Percentiles rank a stretch among this genome's conserved stretches.
Conservation (phyloP, 1,139 yeast genomes). For the Saccharomycopsis hybrid region DNA sequence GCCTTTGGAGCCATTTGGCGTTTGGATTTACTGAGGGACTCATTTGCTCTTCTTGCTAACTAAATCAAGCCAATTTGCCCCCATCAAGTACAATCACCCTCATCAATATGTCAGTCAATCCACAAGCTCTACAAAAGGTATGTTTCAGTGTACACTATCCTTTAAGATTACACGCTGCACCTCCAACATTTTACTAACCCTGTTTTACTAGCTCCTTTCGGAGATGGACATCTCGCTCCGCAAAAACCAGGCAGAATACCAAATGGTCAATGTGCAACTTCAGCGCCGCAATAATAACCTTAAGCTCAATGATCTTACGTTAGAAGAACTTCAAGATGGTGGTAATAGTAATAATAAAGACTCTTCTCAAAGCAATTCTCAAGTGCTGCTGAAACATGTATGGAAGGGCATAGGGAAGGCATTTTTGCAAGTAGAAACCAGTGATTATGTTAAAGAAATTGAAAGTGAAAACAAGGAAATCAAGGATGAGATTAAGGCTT, state of each 20-base stretch:
- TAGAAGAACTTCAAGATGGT: conserved; percentile 11
- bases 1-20: no score
- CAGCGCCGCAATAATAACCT: conserved; percentile 15
- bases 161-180: not conserved
- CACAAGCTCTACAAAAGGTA: conserved; percentile 19
- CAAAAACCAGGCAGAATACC: conserved; percentile 19
- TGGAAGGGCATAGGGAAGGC: conserved; percentile 22
- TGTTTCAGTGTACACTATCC: not conserved
- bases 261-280: conserved; percentile 19
- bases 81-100: not conserved
- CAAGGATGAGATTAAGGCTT: conserved; percentile 16
- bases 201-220: conserved; percentile 11
- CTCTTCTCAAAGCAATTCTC: not conserved
- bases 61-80: no score
- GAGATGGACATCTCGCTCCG: conserved; percentile 18
- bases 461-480: conserved; percentile 11
- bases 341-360: not conserved
- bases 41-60: no score
- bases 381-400: conserved; percentile 3
- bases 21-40: no score
- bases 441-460: conserved; percentile 11
- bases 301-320: conserved; percentile 19
- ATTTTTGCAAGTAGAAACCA: conserved; percentile 7
- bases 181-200: not conserved
- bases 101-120: conserved; percentile 14